Evolutionary conservation across 2,329 filamentous ascomycete genomes (phyloP).

Genomic region (Eurotiales sp.): DNA sequence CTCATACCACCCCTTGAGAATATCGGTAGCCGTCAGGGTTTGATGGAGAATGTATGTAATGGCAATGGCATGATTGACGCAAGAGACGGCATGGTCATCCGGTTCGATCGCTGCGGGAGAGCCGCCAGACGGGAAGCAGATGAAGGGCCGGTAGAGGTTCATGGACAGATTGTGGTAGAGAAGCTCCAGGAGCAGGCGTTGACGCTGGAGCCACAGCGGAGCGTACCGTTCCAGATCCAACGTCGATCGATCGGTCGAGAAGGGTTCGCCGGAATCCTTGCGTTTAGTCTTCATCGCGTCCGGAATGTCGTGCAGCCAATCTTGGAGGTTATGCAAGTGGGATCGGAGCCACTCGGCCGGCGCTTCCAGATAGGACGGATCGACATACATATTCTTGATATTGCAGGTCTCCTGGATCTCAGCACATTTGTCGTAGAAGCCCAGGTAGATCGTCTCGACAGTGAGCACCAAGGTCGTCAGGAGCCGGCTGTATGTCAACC

Average conservation of each 20-base stretch:
- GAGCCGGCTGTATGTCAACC: constrained; percentile 37
- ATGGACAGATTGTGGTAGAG: constrained; percentile 39
- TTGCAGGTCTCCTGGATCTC: too few relatives aligned
- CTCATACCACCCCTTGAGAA: constrained; percentile 38
- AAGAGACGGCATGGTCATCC: constrained; percentile 26
- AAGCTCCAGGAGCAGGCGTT: constrained; percentile 41
- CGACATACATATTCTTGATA: constrained; percentile 29
- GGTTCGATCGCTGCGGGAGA: constrained; percentile 12
- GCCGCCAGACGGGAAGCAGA: constrained; percentile 32
- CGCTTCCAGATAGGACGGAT: constrained; percentile 26
- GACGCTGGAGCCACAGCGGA: constrained; percentile 41
- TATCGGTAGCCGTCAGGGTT: constrained; percentile 25
- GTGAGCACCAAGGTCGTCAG: constrained; percentile 34
- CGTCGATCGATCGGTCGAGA: constrained; percentile 37
- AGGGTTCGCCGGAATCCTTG: constrained; percentile 27
- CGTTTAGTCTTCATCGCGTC: constrained; percentile 36
- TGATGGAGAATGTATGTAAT: constrained; percentile 40
- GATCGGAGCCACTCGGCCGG: constrained; percentile 30
- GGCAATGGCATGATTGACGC: constrained; percentile 34
- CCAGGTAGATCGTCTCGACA: constrained; percentile 29
- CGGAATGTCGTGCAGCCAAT: constrained; percentile 37
- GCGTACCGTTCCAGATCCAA: constrained; percentile 35
- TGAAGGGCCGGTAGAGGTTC: constrained; percentile 40
- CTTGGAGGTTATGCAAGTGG: constrained; percentile 24
- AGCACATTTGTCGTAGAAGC: constrained; percentile 31